These are phyloP conservation scores for Corniculantispora saksenae DNA, from an alignment of 2,329 filamentous ascomycete genomes.

Conservation along the genomic window DNA sequence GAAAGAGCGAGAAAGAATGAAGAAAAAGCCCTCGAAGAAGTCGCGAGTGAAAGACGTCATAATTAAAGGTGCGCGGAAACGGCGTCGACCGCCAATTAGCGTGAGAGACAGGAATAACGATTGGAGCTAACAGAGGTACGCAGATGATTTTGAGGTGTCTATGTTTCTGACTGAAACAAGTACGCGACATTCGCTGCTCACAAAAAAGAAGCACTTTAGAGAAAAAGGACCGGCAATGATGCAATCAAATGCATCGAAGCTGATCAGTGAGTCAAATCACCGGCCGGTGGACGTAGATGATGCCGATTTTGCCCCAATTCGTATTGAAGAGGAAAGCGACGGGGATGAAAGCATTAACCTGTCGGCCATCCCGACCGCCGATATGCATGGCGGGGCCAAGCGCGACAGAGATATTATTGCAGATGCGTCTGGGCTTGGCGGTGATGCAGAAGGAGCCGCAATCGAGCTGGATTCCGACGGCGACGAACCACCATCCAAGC, in stretches of 20 bases:
- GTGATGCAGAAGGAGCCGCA: constrained; percentile 31
- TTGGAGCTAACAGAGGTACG: constrained; percentile 1
- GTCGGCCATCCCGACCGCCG: constrained; percentile 36
- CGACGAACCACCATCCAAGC: constrained; percentile 48
- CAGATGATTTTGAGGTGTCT: constrained; percentile 93
- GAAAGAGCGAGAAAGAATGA: constrained; percentile 58
- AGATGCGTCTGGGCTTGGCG: constrained; percentile 23
- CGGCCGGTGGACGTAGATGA: constrained; percentile 55
- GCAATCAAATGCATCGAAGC: constrained; percentile 62
- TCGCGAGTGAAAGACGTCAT: constrained; percentile 87
- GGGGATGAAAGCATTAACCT: constrained; percentile 32
- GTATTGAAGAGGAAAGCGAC: constrained; percentile 53
- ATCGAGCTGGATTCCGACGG: constrained; percentile 42
- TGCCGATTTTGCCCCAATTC: constrained; percentile 34
- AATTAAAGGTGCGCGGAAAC: constrained; percentile 61
- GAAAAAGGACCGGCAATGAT: constrained; percentile 55
- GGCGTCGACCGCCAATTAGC: background rate
- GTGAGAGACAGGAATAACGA: background rate
- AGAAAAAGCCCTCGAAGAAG: constrained; percentile 69
- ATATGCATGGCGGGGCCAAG: constrained; percentile 29
- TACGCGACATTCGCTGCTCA: constrained; percentile 81
- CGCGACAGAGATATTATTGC: constrained; percentile 28
- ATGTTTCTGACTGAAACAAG: constrained; percentile 88
- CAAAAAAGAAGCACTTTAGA: constrained; percentile 78
- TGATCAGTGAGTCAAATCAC: constrained; percentile 58